Evolutionary conservation across 2,329 filamentous ascomycete species (phyloP).

Genomic region (Exophiala lecanii-corni): DNA sequence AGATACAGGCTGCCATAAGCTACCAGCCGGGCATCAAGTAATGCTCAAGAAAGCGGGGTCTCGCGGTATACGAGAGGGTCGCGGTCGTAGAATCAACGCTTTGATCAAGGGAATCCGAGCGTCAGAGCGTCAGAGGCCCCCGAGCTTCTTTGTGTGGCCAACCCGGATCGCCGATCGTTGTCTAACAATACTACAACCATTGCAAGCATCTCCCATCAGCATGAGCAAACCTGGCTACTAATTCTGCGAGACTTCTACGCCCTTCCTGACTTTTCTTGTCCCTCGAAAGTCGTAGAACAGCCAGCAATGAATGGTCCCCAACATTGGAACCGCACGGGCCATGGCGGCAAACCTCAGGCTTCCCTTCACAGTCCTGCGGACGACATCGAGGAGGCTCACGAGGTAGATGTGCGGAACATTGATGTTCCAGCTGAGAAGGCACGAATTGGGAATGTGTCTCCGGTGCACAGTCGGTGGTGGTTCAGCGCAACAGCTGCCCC

Average conservation of each 20-base stretch:
- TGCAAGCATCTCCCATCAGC: not conserved
- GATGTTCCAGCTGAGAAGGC: not conserved
- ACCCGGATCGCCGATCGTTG: not conserved
- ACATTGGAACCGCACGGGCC: not conserved
- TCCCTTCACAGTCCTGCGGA: no score
- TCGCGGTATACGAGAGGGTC: no score
- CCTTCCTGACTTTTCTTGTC: not conserved
- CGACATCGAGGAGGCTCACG: not conserved
- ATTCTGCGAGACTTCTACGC: not conserved
- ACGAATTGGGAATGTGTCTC: not conserved
- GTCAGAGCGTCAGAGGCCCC: no score
- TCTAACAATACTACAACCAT: not conserved
- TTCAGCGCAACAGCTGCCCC: constrained; percentile 54
- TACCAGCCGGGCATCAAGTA: no score
- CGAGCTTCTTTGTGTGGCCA: no score
- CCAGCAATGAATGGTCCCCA: not conserved
- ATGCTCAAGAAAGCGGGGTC: no score
- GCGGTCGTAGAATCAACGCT: no score
- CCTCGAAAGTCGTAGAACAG: not conserved
- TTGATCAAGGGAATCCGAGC: no score
- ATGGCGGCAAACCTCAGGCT: not conserved
- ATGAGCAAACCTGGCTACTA: not conserved
- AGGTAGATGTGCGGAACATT: not conserved
- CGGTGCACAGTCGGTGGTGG: constrained; percentile 36
- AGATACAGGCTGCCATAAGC: no score